Conservation (phyloP, 176 grass and related monocot species). For the Ensete glaucum region DNA sequence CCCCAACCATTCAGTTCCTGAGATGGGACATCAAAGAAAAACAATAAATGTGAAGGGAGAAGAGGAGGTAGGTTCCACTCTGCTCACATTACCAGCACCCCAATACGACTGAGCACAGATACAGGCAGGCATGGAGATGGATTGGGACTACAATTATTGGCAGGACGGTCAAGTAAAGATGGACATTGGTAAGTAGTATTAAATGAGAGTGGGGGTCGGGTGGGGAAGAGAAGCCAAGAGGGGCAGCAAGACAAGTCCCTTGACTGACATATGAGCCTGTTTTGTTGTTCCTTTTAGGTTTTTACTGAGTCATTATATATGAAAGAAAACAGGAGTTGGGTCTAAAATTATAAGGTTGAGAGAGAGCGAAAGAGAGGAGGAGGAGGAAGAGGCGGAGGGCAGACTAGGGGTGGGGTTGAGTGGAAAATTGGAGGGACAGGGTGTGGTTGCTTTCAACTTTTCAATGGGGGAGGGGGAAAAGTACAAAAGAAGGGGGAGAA, state of each 20-base stretch:
- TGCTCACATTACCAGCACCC: background rate
- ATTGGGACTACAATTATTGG: background rate
- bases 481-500: background rate
- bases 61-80: background rate
- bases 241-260: background rate
- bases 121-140: background rate
- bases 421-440: slow-evolving; percentile 9
- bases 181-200: background rate
- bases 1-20: background rate
- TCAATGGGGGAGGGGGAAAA: slow-evolving; percentile 12
- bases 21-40: background rate
- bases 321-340: background rate
- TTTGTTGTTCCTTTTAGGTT: background rate
- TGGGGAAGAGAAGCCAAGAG: background rate
- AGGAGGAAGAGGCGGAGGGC: too few species aligned
- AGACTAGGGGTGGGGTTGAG: background rate
- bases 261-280: background rate
- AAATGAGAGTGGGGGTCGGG: background rate
- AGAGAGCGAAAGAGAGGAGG: background rate
- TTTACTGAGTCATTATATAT: background rate
- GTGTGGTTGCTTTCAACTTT: slow-evolving; percentile 42
- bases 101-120: background rate
- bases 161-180: background rate
- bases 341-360: background rate
- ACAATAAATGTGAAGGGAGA: background rate